Conservation (phyloP, 2,329 filamentous ascomycete species). For the Elsinoe australis region DNA sequence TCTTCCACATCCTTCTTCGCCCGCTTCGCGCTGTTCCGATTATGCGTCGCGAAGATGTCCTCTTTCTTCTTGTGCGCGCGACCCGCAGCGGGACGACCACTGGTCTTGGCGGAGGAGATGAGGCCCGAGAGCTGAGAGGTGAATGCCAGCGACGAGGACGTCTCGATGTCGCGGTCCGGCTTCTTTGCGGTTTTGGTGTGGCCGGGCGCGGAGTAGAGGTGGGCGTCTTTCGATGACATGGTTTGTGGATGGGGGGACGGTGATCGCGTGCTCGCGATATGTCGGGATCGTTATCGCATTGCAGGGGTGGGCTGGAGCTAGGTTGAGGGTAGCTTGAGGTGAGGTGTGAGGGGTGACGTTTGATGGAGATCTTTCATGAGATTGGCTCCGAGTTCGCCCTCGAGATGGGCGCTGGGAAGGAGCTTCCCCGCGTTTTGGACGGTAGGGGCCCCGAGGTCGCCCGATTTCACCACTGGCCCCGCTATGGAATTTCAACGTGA, state of each 20-base stretch:
- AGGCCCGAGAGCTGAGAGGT: constrained; percentile 79
- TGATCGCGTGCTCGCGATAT: not conserved
- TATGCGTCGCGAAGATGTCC: constrained; percentile 61
- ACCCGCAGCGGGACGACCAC: constrained; percentile 35
- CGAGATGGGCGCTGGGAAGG: not conserved
- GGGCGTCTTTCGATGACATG: constrained; percentile 45
- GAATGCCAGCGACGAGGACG: constrained; percentile 69
- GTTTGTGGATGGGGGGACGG: not conserved
- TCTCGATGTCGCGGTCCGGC: constrained; percentile 54
- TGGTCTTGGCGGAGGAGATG: constrained; percentile 47
- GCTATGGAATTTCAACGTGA: constrained; percentile 6
- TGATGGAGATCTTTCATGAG: constrained; percentile 9
- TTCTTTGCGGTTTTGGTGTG: too few relatives aligned
- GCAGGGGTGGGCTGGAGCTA: not conserved
- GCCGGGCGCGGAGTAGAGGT: constrained; percentile 74
- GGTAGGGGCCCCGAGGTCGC: constrained; percentile 6
- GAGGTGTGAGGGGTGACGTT: not conserved
- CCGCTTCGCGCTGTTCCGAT: constrained; percentile 55
- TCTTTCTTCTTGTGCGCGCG: constrained; percentile 54
- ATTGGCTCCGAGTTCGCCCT: not conserved
- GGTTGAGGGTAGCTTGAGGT: not conserved
- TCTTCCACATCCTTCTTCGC: constrained; percentile 52
- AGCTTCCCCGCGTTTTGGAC: not conserved
- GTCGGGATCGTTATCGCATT: not conserved
- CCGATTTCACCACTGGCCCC: constrained; percentile 2